Evolutionary conservation across 768 basidiomycete genomes (phyloP).

Genomic region (Lactifluus rugatus): DNA sequence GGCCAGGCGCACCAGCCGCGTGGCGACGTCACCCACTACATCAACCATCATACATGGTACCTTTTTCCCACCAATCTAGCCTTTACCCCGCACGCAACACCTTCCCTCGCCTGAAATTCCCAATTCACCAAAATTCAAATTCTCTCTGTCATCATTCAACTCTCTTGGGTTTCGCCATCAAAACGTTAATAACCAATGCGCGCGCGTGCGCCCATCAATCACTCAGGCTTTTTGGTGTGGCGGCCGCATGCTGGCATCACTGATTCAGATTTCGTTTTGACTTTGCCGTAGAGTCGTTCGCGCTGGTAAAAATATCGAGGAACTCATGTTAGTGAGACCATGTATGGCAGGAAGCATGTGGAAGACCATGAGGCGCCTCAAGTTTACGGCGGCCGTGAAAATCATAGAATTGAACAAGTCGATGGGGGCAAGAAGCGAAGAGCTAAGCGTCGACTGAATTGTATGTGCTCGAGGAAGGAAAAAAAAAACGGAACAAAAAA

Average conservation of each 20-base stretch:
- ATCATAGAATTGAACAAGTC: neutral
- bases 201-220: neutral
- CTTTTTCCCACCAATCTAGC: conserved; percentile 1
- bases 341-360: conserved; percentile 11
- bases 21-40: neutral
- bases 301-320: conserved; percentile 1
- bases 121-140: neutral
- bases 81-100: neutral
- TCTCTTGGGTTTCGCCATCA: neutral
- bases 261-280: neutral
- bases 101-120: neutral
- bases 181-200: neutral
- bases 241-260: neutral
- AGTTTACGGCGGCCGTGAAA: neutral
- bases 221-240: neutral
- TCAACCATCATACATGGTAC: neutral
- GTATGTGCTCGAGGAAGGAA: neutral
- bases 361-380: conserved; percentile 3
- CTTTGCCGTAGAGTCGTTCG: conserved; percentile 1
- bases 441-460: neutral
- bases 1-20: conserved; percentile 10
- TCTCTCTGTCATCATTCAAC: neutral
- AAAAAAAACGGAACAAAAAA: neutral
- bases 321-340: conserved; percentile 5
- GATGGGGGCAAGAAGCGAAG: neutral